Conservation (phyloP, 768 basidiomycete genomes). For the Mycena vitilis region DNA sequence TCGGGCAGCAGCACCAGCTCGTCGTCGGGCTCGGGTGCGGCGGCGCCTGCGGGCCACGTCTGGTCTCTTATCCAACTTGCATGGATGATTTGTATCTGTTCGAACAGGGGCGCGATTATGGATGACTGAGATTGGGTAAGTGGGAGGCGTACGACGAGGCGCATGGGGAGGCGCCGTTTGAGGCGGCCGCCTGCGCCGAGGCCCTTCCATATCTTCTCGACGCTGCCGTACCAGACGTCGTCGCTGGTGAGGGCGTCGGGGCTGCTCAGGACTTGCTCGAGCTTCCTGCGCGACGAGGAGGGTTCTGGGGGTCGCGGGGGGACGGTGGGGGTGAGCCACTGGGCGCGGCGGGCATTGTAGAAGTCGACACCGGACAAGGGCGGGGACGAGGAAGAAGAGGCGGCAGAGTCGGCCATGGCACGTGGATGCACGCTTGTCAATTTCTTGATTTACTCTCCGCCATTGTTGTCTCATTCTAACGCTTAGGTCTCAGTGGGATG, state of each 20-base stretch:
- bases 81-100: slow-evolving; percentile 78
- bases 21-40: slow-evolving; percentile 74
- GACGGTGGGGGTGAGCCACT: slow-evolving; percentile 63
- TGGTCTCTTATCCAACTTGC: slow-evolving; percentile 81
- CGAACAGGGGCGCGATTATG: neutral
- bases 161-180: slow-evolving; percentile 71
- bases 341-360: slow-evolving; percentile 69
- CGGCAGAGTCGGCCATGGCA: slow-evolving; percentile 15
- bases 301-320: slow-evolving; percentile 39
- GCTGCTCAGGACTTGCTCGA: slow-evolving; percentile 61
- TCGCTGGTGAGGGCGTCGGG: slow-evolving; percentile 63
- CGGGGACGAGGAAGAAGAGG: slow-evolving; percentile 24
- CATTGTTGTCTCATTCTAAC: no score
- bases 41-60: slow-evolving; percentile 77
- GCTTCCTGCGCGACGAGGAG: slow-evolving; percentile 56
- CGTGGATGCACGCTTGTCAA: neutral
- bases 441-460: no score
- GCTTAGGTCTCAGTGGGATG: no score
- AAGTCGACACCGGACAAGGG: slow-evolving; percentile 62
- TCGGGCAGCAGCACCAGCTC: slow-evolving; percentile 39
- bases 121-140: neutral
- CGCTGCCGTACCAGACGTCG: slow-evolving; percentile 64
- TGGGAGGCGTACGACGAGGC: slow-evolving; percentile 64
- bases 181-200: slow-evolving; percentile 69
- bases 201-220: slow-evolving; percentile 73